Evolutionary conservation across 108 stramenopile genomes (phyloP), one percentile per base, ranked within the genome.

Genomic region (Bacterosira constricta): DNA sequence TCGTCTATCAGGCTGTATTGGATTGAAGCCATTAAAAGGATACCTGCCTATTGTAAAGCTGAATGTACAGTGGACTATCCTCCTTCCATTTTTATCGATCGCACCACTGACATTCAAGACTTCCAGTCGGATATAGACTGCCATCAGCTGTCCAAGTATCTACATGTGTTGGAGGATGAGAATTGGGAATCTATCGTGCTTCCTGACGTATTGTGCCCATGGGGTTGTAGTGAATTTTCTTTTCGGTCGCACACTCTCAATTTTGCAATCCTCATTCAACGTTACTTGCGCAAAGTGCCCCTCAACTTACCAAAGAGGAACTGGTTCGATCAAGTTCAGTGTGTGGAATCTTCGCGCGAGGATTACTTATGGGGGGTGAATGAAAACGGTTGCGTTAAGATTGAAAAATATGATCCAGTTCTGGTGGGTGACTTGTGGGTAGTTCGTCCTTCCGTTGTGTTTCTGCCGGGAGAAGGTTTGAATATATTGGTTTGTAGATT

Each of bases 171-270:
- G 4, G 2, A 23, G 23, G 6, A 3, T 47, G 46, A 18, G 23
- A 5, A 18, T 1, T 47, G 46, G 5, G 6, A 47, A 47, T 18
- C 46, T 21, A 1, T 47, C 46, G 2, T 26, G 60, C 1, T 71
- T 26, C 70, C 70, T 0, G 53, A 71, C 29, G 20, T 49, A 11
- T 38, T 61, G 49, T 71, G 70, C 29, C 70, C 70, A 12, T 71
- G 59, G 60, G 70, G 70, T 9, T 71, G 70, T 23, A 44, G 58
- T 1, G 70, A 71, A 12, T 71, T 61, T 37, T n/a, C 10, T 15
- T 38, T 27, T 36, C n/a, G 18, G 35, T 35, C 63, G 0, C 3
- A 6, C 1, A 12, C 29, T 4, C 9, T 50, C 3, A 5, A 51
- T 37, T 37, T 46, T 5, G 50, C 23, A 0, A 4, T 51, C 35